A percentile compares a stretch with the other conserved stretches of the same genome.
phyloP scores from a whole-genome alignment of 306 rosid species.

The Cicer pinnatifidum region DNA sequence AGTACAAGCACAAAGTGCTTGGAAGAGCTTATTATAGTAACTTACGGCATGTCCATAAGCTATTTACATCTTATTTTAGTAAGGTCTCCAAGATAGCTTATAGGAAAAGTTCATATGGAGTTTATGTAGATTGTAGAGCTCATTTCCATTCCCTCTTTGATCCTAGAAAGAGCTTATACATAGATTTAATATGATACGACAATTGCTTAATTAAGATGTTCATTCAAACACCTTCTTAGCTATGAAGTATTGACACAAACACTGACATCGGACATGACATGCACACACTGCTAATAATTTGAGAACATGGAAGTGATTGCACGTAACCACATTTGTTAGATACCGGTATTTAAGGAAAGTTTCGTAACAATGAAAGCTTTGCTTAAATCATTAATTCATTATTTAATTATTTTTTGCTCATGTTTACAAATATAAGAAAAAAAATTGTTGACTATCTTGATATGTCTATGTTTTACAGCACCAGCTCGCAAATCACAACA shows the following conservation, averaged over 20 bases:
- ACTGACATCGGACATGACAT: too few relatives aligned
- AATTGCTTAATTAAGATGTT: background rate
- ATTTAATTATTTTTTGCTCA: constrained; percentile 1
- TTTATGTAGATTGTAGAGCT: background rate
- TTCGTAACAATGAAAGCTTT: background rate
- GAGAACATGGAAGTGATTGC: too few relatives aligned
- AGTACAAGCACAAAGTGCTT: background rate
- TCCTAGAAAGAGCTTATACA: background rate
- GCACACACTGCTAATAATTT: too few relatives aligned
- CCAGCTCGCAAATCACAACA: background rate
- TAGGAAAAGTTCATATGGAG: background rate
- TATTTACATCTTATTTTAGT: background rate
- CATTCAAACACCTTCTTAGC: background rate
- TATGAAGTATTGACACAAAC: too few relatives aligned
- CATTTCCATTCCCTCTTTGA: background rate
- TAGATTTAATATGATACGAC: background rate
- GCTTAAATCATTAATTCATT: constrained; percentile 13
- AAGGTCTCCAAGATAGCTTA: background rate
- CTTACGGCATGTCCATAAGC: background rate
- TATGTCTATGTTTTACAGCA: background rate
- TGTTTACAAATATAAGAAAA: constrained; percentile 23
- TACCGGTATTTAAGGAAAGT: too few relatives aligned
- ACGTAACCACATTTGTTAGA: too few relatives aligned
- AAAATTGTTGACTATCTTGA: constrained; percentile 8
- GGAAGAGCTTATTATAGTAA: background rate